phyloP scores from a whole-genome alignment of 1,284 basidiomycete species.

The Takashimella tepidaria region DNA sequence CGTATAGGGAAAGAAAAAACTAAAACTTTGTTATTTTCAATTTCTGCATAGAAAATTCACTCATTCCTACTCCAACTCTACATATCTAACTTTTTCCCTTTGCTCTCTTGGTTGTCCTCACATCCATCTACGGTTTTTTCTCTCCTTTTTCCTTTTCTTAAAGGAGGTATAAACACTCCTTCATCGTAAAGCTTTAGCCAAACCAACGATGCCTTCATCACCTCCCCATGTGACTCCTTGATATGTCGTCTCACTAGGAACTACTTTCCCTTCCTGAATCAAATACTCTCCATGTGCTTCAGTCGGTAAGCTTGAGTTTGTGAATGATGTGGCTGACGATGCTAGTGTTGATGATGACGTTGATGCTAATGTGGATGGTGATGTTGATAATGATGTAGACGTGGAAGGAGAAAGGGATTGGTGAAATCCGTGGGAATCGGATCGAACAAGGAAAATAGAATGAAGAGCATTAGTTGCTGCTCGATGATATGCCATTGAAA shows the following conservation, averaged over 20 bases:
- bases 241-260: background rate
- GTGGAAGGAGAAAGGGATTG: background rate
- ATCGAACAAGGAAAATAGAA: conserved; percentile 38
- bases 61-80: too few relatives aligned
- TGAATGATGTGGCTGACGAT: background rate
- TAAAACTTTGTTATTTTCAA: too few relatives aligned
- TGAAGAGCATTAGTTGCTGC: conserved; percentile 52
- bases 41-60: too few relatives aligned
- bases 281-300: background rate
- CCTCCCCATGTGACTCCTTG: background rate
- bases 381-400: background rate
- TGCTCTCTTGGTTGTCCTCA: too few relatives aligned
- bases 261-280: background rate
- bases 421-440: conserved; percentile 2
- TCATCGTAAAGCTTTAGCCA: background rate
- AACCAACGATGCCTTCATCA: background rate
- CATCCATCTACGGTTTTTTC: too few relatives aligned
- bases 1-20: too few relatives aligned
- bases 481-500: conserved; percentile 93
- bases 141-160: too few relatives aligned
- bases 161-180: background rate
- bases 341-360: background rate
- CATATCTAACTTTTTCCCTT: too few relatives aligned
- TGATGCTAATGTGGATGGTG: background rate
- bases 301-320: background rate